Percentiles rank a stretch among this genome's conserved stretches.
Evolutionary conservation across 192 early-diverging fungal genomes (phyloP).

Genomic region (Mortierella hygrophila): DNA sequence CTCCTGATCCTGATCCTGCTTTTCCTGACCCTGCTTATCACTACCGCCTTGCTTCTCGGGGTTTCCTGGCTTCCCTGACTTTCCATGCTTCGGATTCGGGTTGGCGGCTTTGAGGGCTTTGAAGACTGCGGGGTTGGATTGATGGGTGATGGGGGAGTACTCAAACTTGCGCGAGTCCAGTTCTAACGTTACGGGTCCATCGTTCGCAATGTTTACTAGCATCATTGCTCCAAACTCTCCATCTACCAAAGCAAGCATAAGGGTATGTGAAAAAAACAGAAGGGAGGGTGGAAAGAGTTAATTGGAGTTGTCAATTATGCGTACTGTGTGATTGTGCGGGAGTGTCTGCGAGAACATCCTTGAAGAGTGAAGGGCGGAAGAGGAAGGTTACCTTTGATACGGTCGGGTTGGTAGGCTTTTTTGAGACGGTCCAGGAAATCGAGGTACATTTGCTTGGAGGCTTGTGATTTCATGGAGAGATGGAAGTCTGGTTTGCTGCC

Average conservation of each 20-base stretch:
- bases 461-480: constrained; percentile 81
- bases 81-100: not conserved
- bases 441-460: constrained; percentile 80
- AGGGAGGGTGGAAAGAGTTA: not conserved
- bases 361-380: no score
- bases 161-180: constrained; percentile 69
- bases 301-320: not conserved
- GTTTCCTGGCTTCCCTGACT: not conserved
- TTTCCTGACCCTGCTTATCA: not conserved
- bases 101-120: constrained; percentile 17
- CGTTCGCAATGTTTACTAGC: constrained; percentile 90
- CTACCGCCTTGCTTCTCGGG: no score
- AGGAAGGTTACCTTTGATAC: constrained; percentile 75
- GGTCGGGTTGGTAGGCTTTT: constrained; percentile 69
- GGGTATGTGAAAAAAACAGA: not conserved
- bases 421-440: constrained; percentile 79
- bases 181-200: constrained; percentile 73
- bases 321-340: not conserved
- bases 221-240: constrained; percentile 98
- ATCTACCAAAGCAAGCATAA: constrained; percentile 55
- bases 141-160: constrained; percentile 43
- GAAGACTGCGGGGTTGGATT: constrained; percentile 9
- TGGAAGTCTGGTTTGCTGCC: constrained; percentile 96
- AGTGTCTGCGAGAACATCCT: not conserved
- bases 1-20: not conserved